Evolutionary conservation across 1,284 basidiomycete species (phyloP).

Genomic region (Rhodotorula sp.): DNA sequence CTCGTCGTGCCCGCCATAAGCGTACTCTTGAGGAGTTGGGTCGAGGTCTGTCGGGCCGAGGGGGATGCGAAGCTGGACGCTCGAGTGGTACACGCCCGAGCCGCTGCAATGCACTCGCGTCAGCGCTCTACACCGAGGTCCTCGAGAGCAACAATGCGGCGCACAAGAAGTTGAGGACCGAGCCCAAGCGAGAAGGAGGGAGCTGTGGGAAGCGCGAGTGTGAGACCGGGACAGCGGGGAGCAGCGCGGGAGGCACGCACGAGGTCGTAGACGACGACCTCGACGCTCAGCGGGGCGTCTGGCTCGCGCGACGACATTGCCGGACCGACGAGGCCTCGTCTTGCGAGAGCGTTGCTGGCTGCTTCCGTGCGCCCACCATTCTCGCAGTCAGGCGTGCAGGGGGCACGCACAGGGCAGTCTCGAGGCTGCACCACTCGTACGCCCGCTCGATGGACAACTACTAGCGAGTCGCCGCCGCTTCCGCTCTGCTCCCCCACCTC

Average conservation of each 20-base stretch:
- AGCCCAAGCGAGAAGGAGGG: slow-evolving; percentile 20
- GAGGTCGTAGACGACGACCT: slow-evolving; percentile 30
- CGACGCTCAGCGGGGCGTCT: slow-evolving; percentile 13
- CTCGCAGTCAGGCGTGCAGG: not conserved
- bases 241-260: slow-evolving; percentile 2
- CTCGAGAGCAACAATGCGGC: too few relatives aligned
- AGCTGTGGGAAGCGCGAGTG: slow-evolving; percentile 5
- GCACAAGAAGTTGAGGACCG: slow-evolving; percentile 23
- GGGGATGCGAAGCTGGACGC: slow-evolving; percentile 26
- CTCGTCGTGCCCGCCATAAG: slow-evolving; percentile 38
- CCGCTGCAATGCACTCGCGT: not conserved
- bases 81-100: slow-evolving; percentile 35
- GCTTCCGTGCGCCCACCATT: not conserved
- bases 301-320: not conserved
- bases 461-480: not conserved
- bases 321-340: not conserved
- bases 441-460: slow-evolving; percentile 3
- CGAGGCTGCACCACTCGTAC: not conserved
- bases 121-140: too few relatives aligned
- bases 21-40: slow-evolving; percentile 22
- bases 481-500: not conserved
- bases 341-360: not conserved
- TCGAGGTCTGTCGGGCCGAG: slow-evolving; percentile 25
- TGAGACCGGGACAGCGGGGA: not conserved
- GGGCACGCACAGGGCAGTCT: too few relatives aligned